These are phyloP conservation scores for Wallacemonas sp. DNA, from an alignment of 208 protist species.

Conservation along the genomic window DNA sequence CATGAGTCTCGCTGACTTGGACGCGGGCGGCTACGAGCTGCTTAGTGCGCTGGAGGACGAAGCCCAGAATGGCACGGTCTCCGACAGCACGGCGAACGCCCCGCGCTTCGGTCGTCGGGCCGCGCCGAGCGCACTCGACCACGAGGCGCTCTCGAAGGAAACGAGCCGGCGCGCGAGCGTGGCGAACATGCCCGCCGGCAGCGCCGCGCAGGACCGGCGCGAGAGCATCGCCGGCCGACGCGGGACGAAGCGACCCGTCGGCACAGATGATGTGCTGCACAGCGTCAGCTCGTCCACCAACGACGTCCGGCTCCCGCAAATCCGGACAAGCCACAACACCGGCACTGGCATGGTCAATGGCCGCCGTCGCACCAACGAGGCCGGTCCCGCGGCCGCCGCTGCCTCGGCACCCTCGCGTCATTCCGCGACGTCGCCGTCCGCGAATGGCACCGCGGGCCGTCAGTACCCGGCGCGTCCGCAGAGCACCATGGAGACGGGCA, in stretches of 20 bases:
- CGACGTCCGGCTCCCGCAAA: conserved; percentile 1
- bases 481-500: background rate
- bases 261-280: background rate
- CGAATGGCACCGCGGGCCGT: background rate
- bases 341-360: background rate
- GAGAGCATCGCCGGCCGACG: background rate
- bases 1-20: conserved; percentile 8
- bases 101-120: conserved; percentile 12
- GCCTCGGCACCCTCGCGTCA: background rate
- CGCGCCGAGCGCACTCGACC: conserved; percentile 3
- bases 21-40: conserved; percentile 2
- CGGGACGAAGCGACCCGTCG: background rate
- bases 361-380: background rate
- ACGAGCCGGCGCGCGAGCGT: background rate
- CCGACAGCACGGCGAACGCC: background rate
- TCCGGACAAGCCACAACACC: background rate
- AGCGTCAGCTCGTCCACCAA: background rate
- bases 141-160: background rate
- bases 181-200: background rate
- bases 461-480: conserved; percentile 2
- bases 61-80: background rate
- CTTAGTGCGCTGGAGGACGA: background rate
- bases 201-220: conserved; percentile 3
- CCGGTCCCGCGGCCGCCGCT: background rate
- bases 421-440: conserved; percentile 1